Conservation (phyloP, 1,139 yeast species). For the Suhomyces maxii region DNA sequence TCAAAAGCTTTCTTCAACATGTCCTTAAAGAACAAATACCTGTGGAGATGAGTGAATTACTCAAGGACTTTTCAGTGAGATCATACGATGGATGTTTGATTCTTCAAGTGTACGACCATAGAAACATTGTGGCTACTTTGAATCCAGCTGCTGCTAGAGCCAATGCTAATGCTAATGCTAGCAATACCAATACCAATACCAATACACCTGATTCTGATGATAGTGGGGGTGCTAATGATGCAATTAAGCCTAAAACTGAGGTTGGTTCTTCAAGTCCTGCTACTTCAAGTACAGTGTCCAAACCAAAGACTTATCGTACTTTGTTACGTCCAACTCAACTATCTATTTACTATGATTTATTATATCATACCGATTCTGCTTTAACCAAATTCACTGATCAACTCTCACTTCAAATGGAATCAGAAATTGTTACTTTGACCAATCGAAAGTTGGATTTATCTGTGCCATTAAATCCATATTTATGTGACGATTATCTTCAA, state of each 20-base stretch:
- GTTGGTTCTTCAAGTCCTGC: constrained; percentile 5
- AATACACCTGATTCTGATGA: constrained; percentile 1
- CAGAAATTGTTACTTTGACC: constrained; percentile 77
- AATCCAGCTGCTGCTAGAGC: constrained; percentile 4
- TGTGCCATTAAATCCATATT: constrained; percentile 70
- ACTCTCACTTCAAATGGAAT: constrained; percentile 73
- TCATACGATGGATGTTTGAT: constrained; percentile 90
- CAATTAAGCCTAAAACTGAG: constrained; percentile 4
- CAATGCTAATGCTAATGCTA: neutral
- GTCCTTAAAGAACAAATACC: constrained; percentile 84
- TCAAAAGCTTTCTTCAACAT: constrained; percentile 74
- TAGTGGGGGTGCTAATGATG: neutral
- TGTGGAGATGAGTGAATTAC: constrained; percentile 82
- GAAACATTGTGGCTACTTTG: constrained; percentile 31
- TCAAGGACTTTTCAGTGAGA: constrained; percentile 79
- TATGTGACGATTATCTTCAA: constrained; percentile 43
- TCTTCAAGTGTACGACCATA: constrained; percentile 78
- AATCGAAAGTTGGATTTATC: constrained; percentile 73
- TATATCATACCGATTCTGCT: constrained; percentile 77
- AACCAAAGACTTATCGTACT: constrained; percentile 74
- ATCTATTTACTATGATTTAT: constrained; percentile 79
- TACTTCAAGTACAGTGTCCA: constrained; percentile 16
- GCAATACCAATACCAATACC: constrained; percentile 1
- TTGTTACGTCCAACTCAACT: constrained; percentile 77
- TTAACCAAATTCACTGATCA: constrained; percentile 78